Conservation (phyloP, 176 grass and related monocot species). For the Lolium multiflorum region DNA sequence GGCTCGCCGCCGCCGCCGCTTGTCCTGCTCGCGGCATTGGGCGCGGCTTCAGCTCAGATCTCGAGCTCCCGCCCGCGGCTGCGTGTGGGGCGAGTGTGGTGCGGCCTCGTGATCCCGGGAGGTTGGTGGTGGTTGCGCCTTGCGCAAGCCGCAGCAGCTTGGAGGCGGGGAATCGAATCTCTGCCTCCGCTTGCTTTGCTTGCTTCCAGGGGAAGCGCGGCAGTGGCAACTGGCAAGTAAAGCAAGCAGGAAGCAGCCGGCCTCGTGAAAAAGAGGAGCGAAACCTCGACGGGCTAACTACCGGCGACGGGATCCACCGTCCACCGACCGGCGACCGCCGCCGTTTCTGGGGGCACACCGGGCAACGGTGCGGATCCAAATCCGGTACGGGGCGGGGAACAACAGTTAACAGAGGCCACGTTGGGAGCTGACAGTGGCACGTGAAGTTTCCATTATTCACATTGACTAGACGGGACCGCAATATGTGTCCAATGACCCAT, state of each 20-base stretch:
- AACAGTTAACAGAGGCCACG: neutral
- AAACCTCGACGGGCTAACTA: constrained; percentile 35
- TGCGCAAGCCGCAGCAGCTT: neutral
- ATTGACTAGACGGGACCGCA: neutral
- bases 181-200: constrained; percentile 28
- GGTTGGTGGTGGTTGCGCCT: neutral
- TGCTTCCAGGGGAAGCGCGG: constrained; percentile 33
- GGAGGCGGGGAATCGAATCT: constrained; percentile 39
- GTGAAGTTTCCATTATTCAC: constrained; percentile 19
- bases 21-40: constrained; percentile 13
- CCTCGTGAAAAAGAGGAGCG: neutral
- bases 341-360: neutral
- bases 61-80: constrained; percentile 5
- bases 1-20: neutral
- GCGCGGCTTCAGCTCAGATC: constrained; percentile 4
- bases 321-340: neutral
- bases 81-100: neutral
- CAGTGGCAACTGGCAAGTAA: neutral
- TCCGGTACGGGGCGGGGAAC: neutral
- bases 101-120: constrained; percentile 39
- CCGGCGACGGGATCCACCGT: neutral
- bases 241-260: neutral
- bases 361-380: neutral
- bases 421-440: constrained; percentile 27
- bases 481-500: neutral